Evolutionary conservation across 345 rosid species (phyloP).

Genomic region (Brassica rapa): DNA sequence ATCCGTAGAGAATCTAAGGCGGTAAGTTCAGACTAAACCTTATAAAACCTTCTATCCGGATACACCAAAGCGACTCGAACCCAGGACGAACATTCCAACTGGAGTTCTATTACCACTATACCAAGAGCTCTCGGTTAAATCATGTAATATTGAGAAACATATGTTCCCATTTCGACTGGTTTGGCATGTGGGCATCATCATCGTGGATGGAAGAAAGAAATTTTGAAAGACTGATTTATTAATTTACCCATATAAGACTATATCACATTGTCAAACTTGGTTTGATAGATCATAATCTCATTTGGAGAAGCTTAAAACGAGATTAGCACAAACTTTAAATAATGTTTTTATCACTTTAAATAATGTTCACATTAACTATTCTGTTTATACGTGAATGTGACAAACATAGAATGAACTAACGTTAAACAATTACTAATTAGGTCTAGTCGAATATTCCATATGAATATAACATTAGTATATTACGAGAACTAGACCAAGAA

Average conservation of each 20-base stretch:
- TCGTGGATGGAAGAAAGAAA: conserved; percentile 14
- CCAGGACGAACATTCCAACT: too few relatives aligned
- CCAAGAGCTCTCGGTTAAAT: too few relatives aligned
- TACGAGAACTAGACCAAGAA: conserved; percentile 3
- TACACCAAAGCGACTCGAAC: too few relatives aligned
- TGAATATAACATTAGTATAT: conserved; percentile 24
- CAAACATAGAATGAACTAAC: background rate
- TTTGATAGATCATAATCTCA: conserved; percentile 19
- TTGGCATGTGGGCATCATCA: background rate
- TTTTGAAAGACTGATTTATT: conserved; percentile 7
- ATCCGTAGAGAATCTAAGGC: too few relatives aligned
- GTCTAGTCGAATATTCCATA: conserved; percentile 28
- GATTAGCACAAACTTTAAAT: conserved; percentile 21
- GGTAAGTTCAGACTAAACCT: too few relatives aligned
- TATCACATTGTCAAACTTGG: conserved; percentile 24
- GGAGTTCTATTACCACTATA: too few relatives aligned
- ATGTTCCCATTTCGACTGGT: conserved; percentile 1
- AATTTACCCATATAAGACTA: background rate
- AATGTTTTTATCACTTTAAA: background rate
- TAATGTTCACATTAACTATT: conserved; percentile 4
- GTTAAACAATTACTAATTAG: conserved; percentile 6
- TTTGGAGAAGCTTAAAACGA: background rate
- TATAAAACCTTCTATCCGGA: too few relatives aligned
- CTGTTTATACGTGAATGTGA: background rate
- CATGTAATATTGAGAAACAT: background rate